Conservation (phyloP, 768 basidiomycete genomes). For the Lentinula raphanica region DNA sequence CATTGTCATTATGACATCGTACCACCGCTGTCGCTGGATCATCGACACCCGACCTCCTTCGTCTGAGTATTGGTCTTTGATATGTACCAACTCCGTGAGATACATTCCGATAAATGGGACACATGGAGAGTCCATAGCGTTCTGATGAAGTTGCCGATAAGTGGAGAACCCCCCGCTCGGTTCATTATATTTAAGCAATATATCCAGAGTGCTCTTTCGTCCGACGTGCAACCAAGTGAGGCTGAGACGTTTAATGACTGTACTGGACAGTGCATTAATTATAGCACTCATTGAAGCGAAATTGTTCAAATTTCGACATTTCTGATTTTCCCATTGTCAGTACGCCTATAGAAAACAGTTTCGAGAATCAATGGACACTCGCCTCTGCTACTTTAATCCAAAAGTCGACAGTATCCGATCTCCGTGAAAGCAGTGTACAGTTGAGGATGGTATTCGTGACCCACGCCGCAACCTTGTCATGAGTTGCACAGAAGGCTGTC, state of each 20-base stretch:
- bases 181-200: constrained; percentile 51
- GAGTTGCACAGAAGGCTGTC: constrained; percentile 46
- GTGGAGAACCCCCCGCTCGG: constrained; percentile 53
- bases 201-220: constrained; percentile 45
- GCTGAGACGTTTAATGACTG: constrained; percentile 49
- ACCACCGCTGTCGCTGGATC: constrained; percentile 50
- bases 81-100: constrained; percentile 54
- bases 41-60: constrained; percentile 41
- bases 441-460: constrained; percentile 59
- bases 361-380: constrained; percentile 14
- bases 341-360: not conserved
- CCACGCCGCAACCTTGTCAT: constrained; percentile 63
- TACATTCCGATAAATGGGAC: constrained; percentile 67
- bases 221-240: constrained; percentile 65
- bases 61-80: constrained; percentile 46
- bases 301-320: constrained; percentile 60
- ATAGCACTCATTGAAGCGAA: constrained; percentile 66
- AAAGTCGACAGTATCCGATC: constrained; percentile 58
- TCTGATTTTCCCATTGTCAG: constrained; percentile 33
- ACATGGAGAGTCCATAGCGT: constrained; percentile 46
- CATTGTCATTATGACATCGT: constrained; percentile 48
- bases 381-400: constrained; percentile 82
- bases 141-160: constrained; percentile 45
- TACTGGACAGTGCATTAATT: constrained; percentile 56
- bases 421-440: constrained; percentile 43